A percentile compares a stretch with the other conserved stretches of the same genome.
Conservation (phyloP, 768 basidiomycete genomes). For the Boletus rufocinnamomeus region DNA sequence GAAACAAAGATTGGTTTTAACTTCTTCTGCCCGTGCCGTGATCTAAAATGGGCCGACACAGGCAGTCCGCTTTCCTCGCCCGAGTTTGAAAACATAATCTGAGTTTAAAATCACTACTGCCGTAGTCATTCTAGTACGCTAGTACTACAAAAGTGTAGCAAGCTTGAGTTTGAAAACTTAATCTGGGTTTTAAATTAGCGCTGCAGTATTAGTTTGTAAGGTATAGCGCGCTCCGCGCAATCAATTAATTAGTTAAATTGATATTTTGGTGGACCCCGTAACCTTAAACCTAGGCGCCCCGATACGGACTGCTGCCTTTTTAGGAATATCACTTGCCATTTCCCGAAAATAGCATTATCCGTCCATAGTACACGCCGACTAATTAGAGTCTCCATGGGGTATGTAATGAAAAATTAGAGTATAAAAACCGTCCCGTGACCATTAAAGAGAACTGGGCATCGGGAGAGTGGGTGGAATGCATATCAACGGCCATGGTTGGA, state of each 20-base stretch:
- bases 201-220: too few species aligned
- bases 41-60: constrained; percentile 15
- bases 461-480: constrained; percentile 6
- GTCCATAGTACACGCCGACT: constrained; percentile 25
- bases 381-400: constrained; percentile 30
- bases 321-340: constrained; percentile 7
- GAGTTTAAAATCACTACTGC: too few species aligned
- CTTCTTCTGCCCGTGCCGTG: neutral
- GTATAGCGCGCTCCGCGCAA: too few species aligned
- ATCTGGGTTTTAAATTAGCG: too few species aligned
- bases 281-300: too few species aligned
- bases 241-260: too few species aligned
- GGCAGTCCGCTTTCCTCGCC: too few species aligned
- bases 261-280: too few species aligned
- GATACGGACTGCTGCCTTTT: neutral
- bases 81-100: too few species aligned
- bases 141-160: too few species aligned
- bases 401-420: constrained; percentile 29
- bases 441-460: neutral
- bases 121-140: too few species aligned
- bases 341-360: constrained; percentile 7
- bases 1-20: constrained; percentile 1
- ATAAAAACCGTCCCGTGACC: constrained; percentile 25
- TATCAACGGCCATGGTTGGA: constrained; percentile 15
- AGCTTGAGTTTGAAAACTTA: too few species aligned